Base-by-base conservation (phyloP, 2,329 filamentous ascomycete species). In the Phoma sp. region DNA sequence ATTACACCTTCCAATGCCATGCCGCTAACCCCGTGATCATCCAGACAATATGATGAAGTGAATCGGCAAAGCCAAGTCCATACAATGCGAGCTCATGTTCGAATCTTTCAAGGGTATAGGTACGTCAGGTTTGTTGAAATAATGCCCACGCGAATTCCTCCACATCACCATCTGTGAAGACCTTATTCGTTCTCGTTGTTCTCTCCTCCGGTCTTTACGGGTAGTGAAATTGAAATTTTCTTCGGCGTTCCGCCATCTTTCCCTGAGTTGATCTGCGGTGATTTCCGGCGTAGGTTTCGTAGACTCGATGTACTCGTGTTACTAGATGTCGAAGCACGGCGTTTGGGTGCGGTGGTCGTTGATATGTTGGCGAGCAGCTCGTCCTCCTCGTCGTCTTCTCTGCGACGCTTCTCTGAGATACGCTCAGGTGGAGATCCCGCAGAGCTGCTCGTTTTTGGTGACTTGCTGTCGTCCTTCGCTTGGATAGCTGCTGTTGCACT, bases 381-480 rank as follows among this genome's bases (percentile, higher is more conserved):
- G 62, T 97, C 93, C 51, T 96, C 93, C 40, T 97, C 94, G 58
- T 96, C 92, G 53, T 97, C 94, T 71, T 96, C 93, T 65, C 95
- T 86, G 43, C 94, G 85, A 43, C 94, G 88, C 76, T 98, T 98
- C 74, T 96, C 91, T 0, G 92, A 89, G 17, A 96, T 77, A 49
- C 91, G 85, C 74, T 96, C 92, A 0, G 88, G 89, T 7, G 74
- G 71, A n/a, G 69, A 64, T 33, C 56, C 58, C 31, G 49, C 51
- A 9, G 60, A 48, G n/a, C 50, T 29, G 7, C 56, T 52, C 12
- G 66, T 56, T 35, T 71, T 69, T 37, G 68, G 51, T 49, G 69
- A 61, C 38, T 60, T 67, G 21, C 52, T 59, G 40, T 63, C 60
- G n/a, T 65, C 65, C 36, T 66, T 64, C 6, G 63, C 60, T 41